Evolutionary conservation across 345 rosid genomes (phyloP).

Genomic region (Trapa incisa): DNA sequence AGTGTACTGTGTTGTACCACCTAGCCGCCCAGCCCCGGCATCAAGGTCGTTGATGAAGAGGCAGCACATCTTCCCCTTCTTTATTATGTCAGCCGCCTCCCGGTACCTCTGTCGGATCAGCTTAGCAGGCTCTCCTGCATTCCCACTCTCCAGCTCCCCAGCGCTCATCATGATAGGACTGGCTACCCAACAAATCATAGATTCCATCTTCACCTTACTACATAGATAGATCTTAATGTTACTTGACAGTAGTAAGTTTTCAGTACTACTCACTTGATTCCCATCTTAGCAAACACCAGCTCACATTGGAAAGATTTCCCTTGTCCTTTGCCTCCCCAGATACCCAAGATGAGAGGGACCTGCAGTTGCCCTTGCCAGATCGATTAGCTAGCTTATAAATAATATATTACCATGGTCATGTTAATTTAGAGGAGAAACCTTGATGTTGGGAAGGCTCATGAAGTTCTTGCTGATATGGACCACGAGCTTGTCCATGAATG

Average conservation of each 20-base stretch:
- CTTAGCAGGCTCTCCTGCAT: slow-evolving; percentile 16
- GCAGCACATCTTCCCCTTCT: slow-evolving; percentile 17
- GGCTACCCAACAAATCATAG: background rate
- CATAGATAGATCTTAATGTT: too few species aligned
- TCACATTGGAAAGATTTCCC: slow-evolving; percentile 15
- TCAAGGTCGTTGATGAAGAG: slow-evolving; percentile 18
- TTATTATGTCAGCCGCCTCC: slow-evolving; percentile 15
- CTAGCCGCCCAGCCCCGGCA: slow-evolving; percentile 17
- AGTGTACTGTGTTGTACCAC: slow-evolving; percentile 18
- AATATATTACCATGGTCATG: too few species aligned
- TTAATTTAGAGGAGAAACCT: background rate
- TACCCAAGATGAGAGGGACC: slow-evolving; percentile 14
- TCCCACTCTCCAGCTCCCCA: slow-evolving; percentile 16
- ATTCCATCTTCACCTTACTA: too few species aligned
- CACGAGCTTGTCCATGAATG: slow-evolving; percentile 18
- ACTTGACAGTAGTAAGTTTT: too few species aligned
- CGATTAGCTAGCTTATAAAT: too few species aligned
- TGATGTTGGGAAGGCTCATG: slow-evolving; percentile 14
- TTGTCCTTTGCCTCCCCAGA: slow-evolving; percentile 22
- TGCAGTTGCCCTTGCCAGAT: too few species aligned
- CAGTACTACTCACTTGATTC: slow-evolving; percentile 12
- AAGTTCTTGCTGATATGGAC: slow-evolving; percentile 17
- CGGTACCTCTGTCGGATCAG: slow-evolving; percentile 14
- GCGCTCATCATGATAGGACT: slow-evolving; percentile 19
- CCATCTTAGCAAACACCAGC: slow-evolving; percentile 9